A percentile compares a stretch with the other conserved stretches of the same genome.
Conservation (phyloP, 2,329 filamentous ascomycete genomes). For the Exophiala aquamarina region DNA sequence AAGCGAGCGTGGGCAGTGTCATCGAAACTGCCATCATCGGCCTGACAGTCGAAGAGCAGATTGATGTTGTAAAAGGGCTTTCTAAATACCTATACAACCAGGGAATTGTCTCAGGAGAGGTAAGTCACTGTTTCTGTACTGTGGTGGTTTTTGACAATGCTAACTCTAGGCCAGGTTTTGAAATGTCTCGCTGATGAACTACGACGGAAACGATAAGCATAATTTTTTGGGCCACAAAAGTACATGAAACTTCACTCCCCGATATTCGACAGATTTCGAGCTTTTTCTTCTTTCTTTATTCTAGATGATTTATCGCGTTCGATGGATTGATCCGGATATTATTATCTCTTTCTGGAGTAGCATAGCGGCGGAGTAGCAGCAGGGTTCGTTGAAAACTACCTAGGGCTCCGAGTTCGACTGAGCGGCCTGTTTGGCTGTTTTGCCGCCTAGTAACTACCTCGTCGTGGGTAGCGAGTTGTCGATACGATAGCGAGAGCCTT, state of each 20-base stretch:
- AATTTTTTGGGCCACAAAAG: neutral
- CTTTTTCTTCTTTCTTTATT: constrained; percentile 6
- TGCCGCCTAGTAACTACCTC: too few species aligned
- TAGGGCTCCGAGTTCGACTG: too few species aligned
- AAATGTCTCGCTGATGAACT: constrained; percentile 18
- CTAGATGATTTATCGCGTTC: neutral
- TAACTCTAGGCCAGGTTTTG: constrained; percentile 19
- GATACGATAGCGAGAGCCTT: too few species aligned
- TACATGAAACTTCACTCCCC: constrained; percentile 3
- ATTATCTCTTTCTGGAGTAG: constrained; percentile 10
- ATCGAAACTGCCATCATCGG: constrained; percentile 91
- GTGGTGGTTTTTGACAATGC: neutral
- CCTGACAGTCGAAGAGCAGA: constrained; percentile 82
- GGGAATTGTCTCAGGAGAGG: constrained; percentile 56
- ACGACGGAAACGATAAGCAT: constrained; percentile 13
- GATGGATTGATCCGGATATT: neutral
- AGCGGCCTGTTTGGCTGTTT: too few species aligned
- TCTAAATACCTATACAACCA: constrained; percentile 66
- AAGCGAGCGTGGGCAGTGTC: constrained; percentile 79
- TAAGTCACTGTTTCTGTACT: constrained; percentile 32
- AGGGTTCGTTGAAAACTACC: too few species aligned
- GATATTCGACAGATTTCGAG: too few species aligned
- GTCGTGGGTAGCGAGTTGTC: too few species aligned
- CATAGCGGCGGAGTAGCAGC: constrained; percentile 21
- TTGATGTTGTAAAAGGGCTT: constrained; percentile 69